Evolutionary conservation across 164 flowering plant genomes (phyloP), one percentile per base, ranked within the genome.

Genomic region (Piper longum): DNA sequence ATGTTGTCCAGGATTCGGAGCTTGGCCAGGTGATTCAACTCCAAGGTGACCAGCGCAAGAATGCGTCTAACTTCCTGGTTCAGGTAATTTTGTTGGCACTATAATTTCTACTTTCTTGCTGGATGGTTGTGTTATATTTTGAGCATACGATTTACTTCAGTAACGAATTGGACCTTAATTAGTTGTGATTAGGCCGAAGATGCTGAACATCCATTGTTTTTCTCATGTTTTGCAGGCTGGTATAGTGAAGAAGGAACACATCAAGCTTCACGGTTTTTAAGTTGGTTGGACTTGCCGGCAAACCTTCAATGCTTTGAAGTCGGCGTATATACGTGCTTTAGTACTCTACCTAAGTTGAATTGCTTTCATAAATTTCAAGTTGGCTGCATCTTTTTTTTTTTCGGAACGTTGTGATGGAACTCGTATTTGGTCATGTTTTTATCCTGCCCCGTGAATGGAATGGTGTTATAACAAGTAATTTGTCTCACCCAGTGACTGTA

Each of bases 21-120:
- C 75, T 80, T 39, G 95, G 95, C 60, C 80, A 82, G 73, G 73
- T 87, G 4, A 87, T 87, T 43, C 88, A 83, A 69, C 83, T 87
- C 19, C 87, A 85, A 60, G 89, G 89, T 5, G 93, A 85, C 77
- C 92, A 86, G 74, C 76, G 92, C 11, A 86, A 83, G 79, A 84
- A 87, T 57, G 93, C 78, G 7, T 75, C 85, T 16, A 64, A 75
- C 14, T 82, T 87, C 66, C 74, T 87, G 9, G 71, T 78, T 45
- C 73, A 78, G 71, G 73, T 70, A 12, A 14, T 2, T 62, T 13
- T 36, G 13, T 13, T 18, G 12, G 5, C 19, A 57, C n/a, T 4
- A 16, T 26, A 18, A 3, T 4, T 11, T 26, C 13, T 8, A n/a
- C 12, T 39, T 26, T 57, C 12, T 3, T 56, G 16, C 14, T 40